Evolutionary conservation across 352 stramenopile genomes (phyloP), one percentile per base, ranked within the genome.

Genomic region (Elongisporangium anandrum): DNA sequence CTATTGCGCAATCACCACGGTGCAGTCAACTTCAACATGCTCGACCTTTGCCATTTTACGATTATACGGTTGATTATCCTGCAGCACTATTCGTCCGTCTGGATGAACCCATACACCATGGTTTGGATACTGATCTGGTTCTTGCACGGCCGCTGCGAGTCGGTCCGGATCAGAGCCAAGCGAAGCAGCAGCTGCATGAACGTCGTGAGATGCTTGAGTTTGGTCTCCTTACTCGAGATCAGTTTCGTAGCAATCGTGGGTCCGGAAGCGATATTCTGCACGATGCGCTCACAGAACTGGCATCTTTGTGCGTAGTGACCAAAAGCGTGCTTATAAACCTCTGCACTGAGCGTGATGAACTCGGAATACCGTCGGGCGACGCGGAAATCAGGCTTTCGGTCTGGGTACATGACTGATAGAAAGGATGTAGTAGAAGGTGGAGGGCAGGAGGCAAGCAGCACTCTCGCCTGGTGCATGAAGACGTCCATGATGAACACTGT

Each of bases 351-450:
- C 34, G 9, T 4, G 4, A 45, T 45, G 34, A 88, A 90, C 26
- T 90, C 77, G 20, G 77, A 85, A 60, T 85, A 90, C 39, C 77
- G 77, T 16, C 72, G 69, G 56, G 87, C 64, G 50, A 90, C 69
- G 7, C 65, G 67, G 55, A 77, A 84, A 58, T 87, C 80, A 2
- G 80, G 77, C 54, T 60, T 63, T 57, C 16, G 60, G 7, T 23
- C 65, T 60, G 34, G 10, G 3, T 9, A 17, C 34, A 12, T 45
- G 34, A 45, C 34, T 17, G 34, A 45, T 12, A 45, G 34, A 45
- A 45, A 45, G n/a, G n/a, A n/a, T 12, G 34, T 4, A 9, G 29
- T 39, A 39, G 8, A 39, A 7, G 29, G 13, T 8, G 9, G 34
- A 45, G 10, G 34, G 38, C 34, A 45, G 6, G 13, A 45, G 1